Percentiles rank a stretch among this genome's conserved stretches.
Evolutionary conservation across 352 stramenopile species (phyloP).

Genomic region (Pythium rishiriense): DNA sequence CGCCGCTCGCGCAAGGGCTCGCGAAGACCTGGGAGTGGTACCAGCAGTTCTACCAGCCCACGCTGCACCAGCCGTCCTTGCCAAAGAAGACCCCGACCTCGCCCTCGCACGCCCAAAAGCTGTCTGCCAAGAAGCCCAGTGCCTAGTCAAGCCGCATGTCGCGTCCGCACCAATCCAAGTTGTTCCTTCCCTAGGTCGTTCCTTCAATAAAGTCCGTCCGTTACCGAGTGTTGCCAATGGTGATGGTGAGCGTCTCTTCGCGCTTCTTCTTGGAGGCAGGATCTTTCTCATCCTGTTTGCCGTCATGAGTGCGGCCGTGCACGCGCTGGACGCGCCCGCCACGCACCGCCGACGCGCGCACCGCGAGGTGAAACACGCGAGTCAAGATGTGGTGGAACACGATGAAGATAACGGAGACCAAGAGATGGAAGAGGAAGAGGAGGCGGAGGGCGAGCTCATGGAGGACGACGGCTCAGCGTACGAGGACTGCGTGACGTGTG

Average conservation of each 20-base stretch:
- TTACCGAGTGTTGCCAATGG: neutral
- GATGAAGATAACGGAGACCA: neutral
- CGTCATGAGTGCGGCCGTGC: conserved; percentile 4
- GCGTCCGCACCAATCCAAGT: conserved; percentile 30
- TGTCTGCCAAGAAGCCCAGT: neutral
- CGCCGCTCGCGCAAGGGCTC: conserved; percentile 93
- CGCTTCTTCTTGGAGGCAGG: neutral
- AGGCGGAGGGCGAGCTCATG: conserved; percentile 3
- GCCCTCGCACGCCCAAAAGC: conserved; percentile 80
- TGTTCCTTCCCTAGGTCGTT: neutral
- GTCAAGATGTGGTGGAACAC: neutral
- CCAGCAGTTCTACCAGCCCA: conserved; percentile 45
- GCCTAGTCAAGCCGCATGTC: neutral
- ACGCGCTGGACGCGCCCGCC: conserved; percentile 9
- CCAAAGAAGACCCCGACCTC: neutral
- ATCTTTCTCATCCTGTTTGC: neutral
- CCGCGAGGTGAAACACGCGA: neutral
- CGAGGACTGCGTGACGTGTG: conserved; percentile 23
- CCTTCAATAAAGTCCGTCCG: neutral
- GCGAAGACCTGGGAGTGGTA: conserved; percentile 95
- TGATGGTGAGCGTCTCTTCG: conserved; percentile 20
- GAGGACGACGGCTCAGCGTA: neutral
- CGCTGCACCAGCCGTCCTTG: neutral
- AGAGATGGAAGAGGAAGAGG: neutral
- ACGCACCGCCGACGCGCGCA: conserved; percentile 1